Base-by-base conservation (phyloP, 495 filamentous ascomycete genomes). In the Cercophora scortea region DNA sequence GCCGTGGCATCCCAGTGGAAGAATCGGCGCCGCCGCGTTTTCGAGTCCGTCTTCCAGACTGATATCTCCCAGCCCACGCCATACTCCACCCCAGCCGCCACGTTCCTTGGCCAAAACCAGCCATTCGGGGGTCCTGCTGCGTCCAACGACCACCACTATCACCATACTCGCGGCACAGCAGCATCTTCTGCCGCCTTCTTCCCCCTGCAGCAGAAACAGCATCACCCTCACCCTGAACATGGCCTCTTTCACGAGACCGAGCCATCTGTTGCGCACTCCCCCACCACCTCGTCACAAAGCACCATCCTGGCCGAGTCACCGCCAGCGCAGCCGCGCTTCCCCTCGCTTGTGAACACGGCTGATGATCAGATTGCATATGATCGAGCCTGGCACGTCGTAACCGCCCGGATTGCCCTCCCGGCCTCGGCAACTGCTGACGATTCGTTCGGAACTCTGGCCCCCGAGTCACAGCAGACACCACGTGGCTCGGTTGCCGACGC, bases 331-430 rank as follows among this genome's bases (percentile, higher is more conserved):
- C 64, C 62, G 3, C 61, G 56, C 33, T 56, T 60, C 25, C 57
- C 57, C 19, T 52, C 54, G 5, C 61, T 65, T n/a, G 46, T 46
- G 3, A 42, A 50, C n/a, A 52, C 52, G 10, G 61, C 54, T 17
- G 58, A 66, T 40, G 80, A 88, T 52, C 82, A 85, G 61, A 70
- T 74, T 49, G 67, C 67, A 49, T 89, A 82, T 77, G 79, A 87
- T 56, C 75, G 79, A 49, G 81, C 86, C 38, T 89, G 87, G 85
- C 79, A 80, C 61, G 66, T 74, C 2, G 85, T 84, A 43, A 88
- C 84, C 10, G 69, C 73, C 38, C 80, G 78, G 44, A 76, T 91
- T 13, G 65, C 72, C 6, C 66, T 89, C 3, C 81, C 83, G 10
- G 53, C 70, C 43, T 69, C 74, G 32, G 73, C 67, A 32, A 63